Evolutionary conservation across 352 stramenopile genomes (phyloP), one percentile per base, ranked within the genome.

Genomic region (Phytophthora syringae): DNA sequence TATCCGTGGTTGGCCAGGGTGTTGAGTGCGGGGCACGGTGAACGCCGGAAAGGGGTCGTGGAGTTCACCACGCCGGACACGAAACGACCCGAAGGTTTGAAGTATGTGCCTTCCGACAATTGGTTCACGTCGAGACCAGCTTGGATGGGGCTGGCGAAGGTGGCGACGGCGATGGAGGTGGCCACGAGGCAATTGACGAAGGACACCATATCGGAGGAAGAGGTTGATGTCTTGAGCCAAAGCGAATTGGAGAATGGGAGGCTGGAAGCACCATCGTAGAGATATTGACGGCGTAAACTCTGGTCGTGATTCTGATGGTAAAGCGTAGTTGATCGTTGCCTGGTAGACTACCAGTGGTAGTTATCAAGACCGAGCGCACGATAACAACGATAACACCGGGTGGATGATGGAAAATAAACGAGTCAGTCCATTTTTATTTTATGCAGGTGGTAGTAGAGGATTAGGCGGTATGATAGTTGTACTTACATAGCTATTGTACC

Each of bases 1-100:
- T 83, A 76, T 24, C 74, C 77, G 66, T 89, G 77, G 70, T 89
- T 89, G 28, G 77, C 75, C 13, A 89, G 60, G 18, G 77, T 62
- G 55, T 89, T 89, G 53, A 89, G 62, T 24, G 51, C 70, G 0
- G 80, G 80, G 48, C 80, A 89, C n/a, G 80, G 80, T 15, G 60
- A 77, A 20, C 76, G 73, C 18, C 60, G 67, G 62, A 72, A 85
- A 2, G 58, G 51, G 3, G 34, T 64, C 28, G 64, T 58, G 48
- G 45, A 53, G 32, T 32, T 47, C 21, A 70, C 54, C 10, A 67
- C 50, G n/a, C 76, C 76, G 15, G 75, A 83, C 11, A 78, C 67
- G 16, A 65, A 21, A 20, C 43, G 22, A 3, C 62, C 70, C 1
- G 47, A 55, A 1, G 75, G 75, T 6, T 67, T 69, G 69, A 65